These are phyloP conservation scores for Trichopus zeylanicus DNA, from an alignment of 116 monocot species.

Conservation along the genomic window DNA sequence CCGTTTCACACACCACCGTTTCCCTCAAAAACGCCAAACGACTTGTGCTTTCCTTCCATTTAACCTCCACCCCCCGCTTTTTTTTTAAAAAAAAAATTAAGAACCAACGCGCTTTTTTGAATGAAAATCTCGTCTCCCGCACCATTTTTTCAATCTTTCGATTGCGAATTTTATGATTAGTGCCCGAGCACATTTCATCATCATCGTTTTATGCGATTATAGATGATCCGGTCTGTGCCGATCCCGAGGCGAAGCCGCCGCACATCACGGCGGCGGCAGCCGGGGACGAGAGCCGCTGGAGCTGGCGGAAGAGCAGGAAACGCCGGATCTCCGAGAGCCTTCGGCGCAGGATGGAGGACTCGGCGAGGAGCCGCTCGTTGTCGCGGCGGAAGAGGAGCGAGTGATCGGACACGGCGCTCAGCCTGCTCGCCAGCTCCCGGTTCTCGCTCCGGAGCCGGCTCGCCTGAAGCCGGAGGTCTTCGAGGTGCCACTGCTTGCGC, in stretches of 20 bases:
- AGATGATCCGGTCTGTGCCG: neutral
- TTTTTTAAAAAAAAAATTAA: slow-evolving; percentile 7
- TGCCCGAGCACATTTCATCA: slow-evolving; percentile 11
- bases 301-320: slow-evolving; percentile 7
- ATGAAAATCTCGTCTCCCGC: neutral
- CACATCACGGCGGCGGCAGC: neutral
- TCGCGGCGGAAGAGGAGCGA: slow-evolving; percentile 9
- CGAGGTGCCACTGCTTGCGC: slow-evolving; percentile 34
- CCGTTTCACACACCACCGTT: too few relatives aligned
- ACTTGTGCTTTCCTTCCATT: slow-evolving; percentile 2
- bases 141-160: neutral
- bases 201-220: neutral
- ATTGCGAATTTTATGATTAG: slow-evolving; percentile 1
- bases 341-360: slow-evolving; percentile 13
- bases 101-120: neutral
- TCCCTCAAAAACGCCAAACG: neutral
- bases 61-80: slow-evolving; percentile 20
- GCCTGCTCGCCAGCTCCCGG: slow-evolving; percentile 15
- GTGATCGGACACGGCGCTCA: slow-evolving; percentile 4
- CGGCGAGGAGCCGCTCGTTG: slow-evolving; percentile 23
- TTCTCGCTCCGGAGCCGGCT: slow-evolving; percentile 17
- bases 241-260: neutral
- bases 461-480: slow-evolving; percentile 13
- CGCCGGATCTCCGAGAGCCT: slow-evolving; percentile 12
- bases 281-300: slow-evolving; percentile 7